phyloP scores from a whole-genome alignment of 805 yeast species.

The Metschnikowia cubensis region DNA sequence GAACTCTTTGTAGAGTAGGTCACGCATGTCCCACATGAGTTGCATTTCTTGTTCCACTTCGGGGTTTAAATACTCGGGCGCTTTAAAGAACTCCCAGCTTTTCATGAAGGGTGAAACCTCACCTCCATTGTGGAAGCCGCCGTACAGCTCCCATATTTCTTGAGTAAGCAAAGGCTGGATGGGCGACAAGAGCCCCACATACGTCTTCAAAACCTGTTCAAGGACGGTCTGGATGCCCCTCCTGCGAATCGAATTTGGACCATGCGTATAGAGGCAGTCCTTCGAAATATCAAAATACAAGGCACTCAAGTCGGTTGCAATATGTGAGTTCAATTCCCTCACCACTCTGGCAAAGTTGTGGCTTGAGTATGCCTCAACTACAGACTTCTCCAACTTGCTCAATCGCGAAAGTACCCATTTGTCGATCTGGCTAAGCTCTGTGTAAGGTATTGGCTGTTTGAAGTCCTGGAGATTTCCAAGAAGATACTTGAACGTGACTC shows the following conservation, averaged over 20 bases:
- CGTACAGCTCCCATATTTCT: slow-evolving; percentile 73
- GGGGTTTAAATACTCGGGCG: slow-evolving; percentile 34
- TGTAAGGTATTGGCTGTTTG: slow-evolving; percentile 32
- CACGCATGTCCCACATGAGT: slow-evolving; percentile 45
- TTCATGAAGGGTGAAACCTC: slow-evolving; percentile 15
- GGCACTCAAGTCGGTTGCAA: slow-evolving; percentile 74
- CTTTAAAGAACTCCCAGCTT: slow-evolving; percentile 21
- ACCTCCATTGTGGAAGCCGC: slow-evolving; percentile 8
- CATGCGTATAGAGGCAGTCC: slow-evolving; percentile 78
- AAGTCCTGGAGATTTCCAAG: slow-evolving; percentile 68
- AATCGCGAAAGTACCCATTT: slow-evolving; percentile 57
- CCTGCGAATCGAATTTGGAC: slow-evolving; percentile 43
- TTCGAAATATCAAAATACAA: slow-evolving; percentile 83
- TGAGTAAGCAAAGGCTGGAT: slow-evolving; percentile 80
- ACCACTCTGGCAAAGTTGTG: slow-evolving; percentile 70
- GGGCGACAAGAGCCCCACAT: slow-evolving; percentile 71
- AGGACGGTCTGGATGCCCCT: slow-evolving; percentile 66
- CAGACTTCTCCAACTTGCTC: slow-evolving; percentile 39
- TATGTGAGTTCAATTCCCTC: slow-evolving; percentile 62
- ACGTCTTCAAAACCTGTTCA: slow-evolving; percentile 51
- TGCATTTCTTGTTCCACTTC: slow-evolving; percentile 43
- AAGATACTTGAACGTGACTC: slow-evolving; percentile 76
- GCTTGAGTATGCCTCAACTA: slow-evolving; percentile 44
- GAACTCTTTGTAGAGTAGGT: slow-evolving; percentile 45
- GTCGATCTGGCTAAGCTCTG: slow-evolving; percentile 47